Base-by-base conservation (phyloP, 75 land plant genomes). In the Selaginella moellendorffii region DNA sequence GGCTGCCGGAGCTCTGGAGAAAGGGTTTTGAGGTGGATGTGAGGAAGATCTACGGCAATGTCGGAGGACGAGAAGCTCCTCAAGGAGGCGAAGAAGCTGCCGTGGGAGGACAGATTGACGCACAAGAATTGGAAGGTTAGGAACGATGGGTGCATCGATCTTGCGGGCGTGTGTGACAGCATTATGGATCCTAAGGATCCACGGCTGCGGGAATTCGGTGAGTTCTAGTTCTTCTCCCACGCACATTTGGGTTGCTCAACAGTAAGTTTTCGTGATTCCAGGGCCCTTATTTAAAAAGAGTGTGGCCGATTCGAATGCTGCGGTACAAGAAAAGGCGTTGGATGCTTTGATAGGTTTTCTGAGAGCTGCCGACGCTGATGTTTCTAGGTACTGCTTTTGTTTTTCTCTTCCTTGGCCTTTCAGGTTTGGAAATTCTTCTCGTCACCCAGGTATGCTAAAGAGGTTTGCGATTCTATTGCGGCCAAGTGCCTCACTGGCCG, bases 111-210 rank as follows among this genome's bases (percentile, higher is more conserved):
- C 63, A 82, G 99, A 12, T 69, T 93, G 22, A 26, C 78, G 23
- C 99, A 93, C 78, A 93, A 93, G 79, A 93, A 93, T 65, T 93
- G 99, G 99, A 93, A 93, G 73, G 96, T 93, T 1, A 46, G 99
- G 65, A 89, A 82, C 62, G 99, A 93, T 24, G 99, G 82, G 28
- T 88, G 85, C 68, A 81, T 89, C 61, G 99, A 93, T 62, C 78
- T 93, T 30, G 96, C 99, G 9, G 77, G 83, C 26, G 56, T 89
- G 12, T 93, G 87, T 65, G 90, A 84, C 60, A 66, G 79, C 68
- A 84, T 93, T 61, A 67, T 82, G 30, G 90, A 93, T 86, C 99
- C 96, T n/a, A 93, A 93, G 67, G 99, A 93, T 63, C 68, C 85
- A 5, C 78, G 90, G 24, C 83, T 93, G 53, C 77, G 81, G 29